phyloP scores from a whole-genome alignment of 805 yeast species.

The Wickerhamomyces pijperi region DNA sequence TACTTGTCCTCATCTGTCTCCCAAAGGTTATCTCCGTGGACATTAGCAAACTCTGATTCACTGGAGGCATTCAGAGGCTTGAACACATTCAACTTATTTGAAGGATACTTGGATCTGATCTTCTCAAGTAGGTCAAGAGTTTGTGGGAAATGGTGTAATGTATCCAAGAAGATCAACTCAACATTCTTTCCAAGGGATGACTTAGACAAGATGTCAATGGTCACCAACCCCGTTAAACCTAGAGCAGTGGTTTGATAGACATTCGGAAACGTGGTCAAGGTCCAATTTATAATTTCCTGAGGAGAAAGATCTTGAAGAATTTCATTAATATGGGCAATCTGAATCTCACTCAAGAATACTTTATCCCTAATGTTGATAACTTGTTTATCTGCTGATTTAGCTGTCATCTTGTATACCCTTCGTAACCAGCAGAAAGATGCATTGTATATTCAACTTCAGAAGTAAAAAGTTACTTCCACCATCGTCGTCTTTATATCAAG shows the following conservation, averaged over 20 bases:
- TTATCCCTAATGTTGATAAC: constrained; percentile 20
- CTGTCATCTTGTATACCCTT: neutral
- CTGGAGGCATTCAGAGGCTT: constrained; percentile 47
- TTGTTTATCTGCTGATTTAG: neutral
- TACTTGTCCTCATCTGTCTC: constrained; percentile 69
- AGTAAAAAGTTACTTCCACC: no score
- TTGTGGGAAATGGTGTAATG: constrained; percentile 91
- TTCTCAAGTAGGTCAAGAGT: constrained; percentile 62
- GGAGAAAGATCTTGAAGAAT: constrained; percentile 45
- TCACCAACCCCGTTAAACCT: constrained; percentile 86
- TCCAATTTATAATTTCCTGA: constrained; percentile 71
- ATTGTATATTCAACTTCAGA: no score
- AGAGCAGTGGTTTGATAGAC: constrained; percentile 90
- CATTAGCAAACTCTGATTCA: constrained; percentile 51
- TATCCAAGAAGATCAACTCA: constrained; percentile 79
- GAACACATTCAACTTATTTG: constrained; percentile 47
- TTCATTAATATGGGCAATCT: constrained; percentile 57
- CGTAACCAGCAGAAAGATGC: no score
- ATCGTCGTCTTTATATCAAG: no score
- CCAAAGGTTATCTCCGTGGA: constrained; percentile 77
- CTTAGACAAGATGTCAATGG: constrained; percentile 69
- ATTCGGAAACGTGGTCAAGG: constrained; percentile 70
- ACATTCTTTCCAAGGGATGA: constrained; percentile 32
- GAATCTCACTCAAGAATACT: constrained; percentile 33
- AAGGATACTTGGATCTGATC: constrained; percentile 46